Conservation (phyloP, 176 grass and related monocot genomes). For the Aegilops longissima region DNA sequence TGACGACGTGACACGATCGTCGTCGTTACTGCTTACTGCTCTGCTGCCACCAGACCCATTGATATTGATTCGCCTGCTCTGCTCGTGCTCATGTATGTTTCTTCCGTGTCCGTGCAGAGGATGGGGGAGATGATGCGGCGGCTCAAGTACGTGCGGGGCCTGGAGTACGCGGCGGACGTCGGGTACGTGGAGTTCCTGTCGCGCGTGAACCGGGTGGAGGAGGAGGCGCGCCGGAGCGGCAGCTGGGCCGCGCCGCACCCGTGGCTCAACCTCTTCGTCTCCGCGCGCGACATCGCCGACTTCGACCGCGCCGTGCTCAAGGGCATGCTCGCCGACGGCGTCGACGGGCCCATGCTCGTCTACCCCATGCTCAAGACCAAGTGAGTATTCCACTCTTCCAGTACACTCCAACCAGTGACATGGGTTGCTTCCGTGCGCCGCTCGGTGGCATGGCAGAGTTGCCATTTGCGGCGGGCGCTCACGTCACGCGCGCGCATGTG, state of each 20-base stretch:
- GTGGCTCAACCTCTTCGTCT: slow-evolving; percentile 93
- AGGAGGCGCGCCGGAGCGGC: slow-evolving; percentile 76
- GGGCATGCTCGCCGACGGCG: slow-evolving; percentile 59
- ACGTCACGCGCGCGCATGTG: not conserved
- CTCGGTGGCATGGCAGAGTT: slow-evolving; percentile 3
- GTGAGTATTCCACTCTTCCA: slow-evolving; percentile 33
- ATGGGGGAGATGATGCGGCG: slow-evolving; percentile 40
- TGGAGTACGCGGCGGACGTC: slow-evolving; percentile 69
- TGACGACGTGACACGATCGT: not conserved
- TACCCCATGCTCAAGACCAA: slow-evolving; percentile 85
- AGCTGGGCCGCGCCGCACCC: slow-evolving; percentile 89
- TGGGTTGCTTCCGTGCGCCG: not conserved
- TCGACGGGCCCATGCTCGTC: slow-evolving; percentile 91
- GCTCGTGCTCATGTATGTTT: not conserved
- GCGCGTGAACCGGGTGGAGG: slow-evolving; percentile 74
- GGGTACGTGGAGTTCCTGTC: slow-evolving; percentile 87
- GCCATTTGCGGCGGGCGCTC: slow-evolving; percentile 16
- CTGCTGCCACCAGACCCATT: not conserved
- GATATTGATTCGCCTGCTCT: not conserved
- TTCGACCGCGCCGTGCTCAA: slow-evolving; percentile 70
- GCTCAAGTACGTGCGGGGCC: slow-evolving; percentile 66
- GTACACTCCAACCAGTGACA: not conserved
- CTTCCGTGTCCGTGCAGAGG: not conserved
- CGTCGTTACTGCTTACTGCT: not conserved
- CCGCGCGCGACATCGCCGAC: slow-evolving; percentile 52